Conservation (phyloP, 208 protist genomes). For the Leishmania major region DNA sequence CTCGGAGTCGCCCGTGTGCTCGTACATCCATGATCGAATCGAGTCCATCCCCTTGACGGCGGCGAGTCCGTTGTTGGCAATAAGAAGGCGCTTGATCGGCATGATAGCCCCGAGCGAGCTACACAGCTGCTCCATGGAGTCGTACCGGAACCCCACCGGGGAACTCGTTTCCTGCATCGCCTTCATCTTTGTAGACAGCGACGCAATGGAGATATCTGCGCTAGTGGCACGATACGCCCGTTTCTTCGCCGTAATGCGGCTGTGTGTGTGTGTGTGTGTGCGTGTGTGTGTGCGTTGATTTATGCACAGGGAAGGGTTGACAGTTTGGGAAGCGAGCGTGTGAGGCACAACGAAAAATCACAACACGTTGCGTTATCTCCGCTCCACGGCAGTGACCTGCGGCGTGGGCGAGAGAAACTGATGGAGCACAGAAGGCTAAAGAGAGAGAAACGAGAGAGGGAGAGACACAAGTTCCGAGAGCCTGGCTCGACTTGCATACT, state of each 20-base stretch:
- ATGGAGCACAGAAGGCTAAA: neutral
- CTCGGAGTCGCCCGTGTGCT: slow-evolving; percentile 94
- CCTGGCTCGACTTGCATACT: neutral
- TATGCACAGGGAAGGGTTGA: neutral
- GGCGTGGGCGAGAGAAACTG: neutral
- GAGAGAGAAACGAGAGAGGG: neutral
- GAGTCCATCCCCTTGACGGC: slow-evolving; percentile 98
- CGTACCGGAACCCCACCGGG: slow-evolving; percentile 17
- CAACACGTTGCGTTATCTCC: slow-evolving; percentile 6
- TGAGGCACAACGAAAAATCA: neutral
- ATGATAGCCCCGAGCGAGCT: slow-evolving; percentile 57
- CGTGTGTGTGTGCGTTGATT: neutral
- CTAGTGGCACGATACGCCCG: neutral
- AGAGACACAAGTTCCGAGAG: neutral
- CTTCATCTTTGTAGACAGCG: neutral
- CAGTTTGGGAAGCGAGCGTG: neutral
- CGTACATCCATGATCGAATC: slow-evolving; percentile 96
- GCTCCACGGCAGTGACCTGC: neutral
- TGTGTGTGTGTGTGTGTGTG: neutral
- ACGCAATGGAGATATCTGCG: neutral
- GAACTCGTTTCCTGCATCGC: neutral
- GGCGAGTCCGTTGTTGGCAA: slow-evolving; percentile 99
- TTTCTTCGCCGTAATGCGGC: neutral
- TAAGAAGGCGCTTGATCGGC: slow-evolving; percentile 91
- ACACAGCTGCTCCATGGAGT: slow-evolving; percentile 55